Percentiles rank a stretch among this genome's conserved stretches.
Evolutionary conservation across 2,329 filamentous ascomycete genomes (phyloP).

Genomic region (Colletotrichum costaricense): DNA sequence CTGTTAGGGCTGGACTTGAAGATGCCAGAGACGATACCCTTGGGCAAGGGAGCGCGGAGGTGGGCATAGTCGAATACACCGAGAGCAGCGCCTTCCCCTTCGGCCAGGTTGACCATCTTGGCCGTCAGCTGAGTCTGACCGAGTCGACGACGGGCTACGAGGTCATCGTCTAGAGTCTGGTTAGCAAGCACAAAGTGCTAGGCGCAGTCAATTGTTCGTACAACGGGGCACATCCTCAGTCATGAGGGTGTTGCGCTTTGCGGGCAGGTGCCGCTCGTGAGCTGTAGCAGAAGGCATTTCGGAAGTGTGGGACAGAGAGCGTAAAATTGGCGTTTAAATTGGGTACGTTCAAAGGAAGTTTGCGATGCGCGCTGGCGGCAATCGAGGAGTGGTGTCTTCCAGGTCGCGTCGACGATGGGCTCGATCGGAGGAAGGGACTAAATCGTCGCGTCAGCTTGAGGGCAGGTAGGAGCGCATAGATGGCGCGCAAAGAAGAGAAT

Average conservation of each 20-base stretch:
- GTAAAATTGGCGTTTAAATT: conserved; percentile 16
- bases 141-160: conserved; percentile 86
- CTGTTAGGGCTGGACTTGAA: conserved; percentile 90
- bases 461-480: not conserved
- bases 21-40: conserved; percentile 91
- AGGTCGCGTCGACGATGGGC: conserved; percentile 3
- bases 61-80: conserved; percentile 97
- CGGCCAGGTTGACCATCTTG: conserved; percentile 81
- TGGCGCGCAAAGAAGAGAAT: conserved; percentile 1
- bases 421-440: not conserved
- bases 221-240: conserved; percentile 71
- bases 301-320: not conserved
- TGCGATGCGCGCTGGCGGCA: conserved; percentile 14
- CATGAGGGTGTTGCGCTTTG: conserved; percentile 74
- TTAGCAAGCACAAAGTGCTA: conserved; percentile 19
- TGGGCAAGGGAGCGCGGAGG: conserved; percentile 89
- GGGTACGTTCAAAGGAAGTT: conserved; percentile 3
- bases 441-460: conserved; percentile 29
- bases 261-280: conserved; percentile 63
- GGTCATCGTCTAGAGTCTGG: conserved; percentile 70
- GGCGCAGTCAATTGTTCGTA: conserved; percentile 52
- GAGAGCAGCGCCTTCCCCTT: conserved; percentile 78
- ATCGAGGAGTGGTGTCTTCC: not conserved
- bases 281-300: conserved; percentile 48
- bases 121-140: conserved; percentile 92